A percentile compares a stretch with the other conserved stretches of the same genome.
Conservation (phyloP, 805 yeast species). For the Pichia paraexigua region DNA sequence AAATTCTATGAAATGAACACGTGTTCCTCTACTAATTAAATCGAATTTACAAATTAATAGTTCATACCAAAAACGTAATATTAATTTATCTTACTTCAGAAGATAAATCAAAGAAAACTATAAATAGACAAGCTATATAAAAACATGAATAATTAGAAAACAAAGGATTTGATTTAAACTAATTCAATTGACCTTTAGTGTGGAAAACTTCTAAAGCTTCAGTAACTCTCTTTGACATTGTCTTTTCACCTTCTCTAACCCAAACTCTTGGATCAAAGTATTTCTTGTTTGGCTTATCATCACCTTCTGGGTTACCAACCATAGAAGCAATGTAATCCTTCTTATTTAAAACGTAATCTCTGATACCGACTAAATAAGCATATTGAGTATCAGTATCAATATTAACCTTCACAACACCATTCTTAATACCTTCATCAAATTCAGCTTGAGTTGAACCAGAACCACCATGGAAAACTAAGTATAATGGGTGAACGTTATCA, state of each 20-base stretch:
- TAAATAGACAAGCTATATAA: background rate
- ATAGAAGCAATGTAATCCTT: slow-evolving; percentile 84
- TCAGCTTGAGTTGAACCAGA: slow-evolving; percentile 93
- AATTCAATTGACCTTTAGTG: slow-evolving; percentile 50
- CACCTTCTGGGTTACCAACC: slow-evolving; percentile 99
- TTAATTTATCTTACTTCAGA: background rate
- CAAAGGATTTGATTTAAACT: background rate
- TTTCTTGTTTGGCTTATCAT: slow-evolving; percentile 99
- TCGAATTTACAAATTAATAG: too few relatives aligned
- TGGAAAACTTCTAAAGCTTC: slow-evolving; percentile 84
- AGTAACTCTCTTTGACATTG: slow-evolving; percentile 81
- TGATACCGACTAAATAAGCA: slow-evolving; percentile 94
- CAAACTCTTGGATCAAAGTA: slow-evolving; percentile 99
- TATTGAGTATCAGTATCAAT: slow-evolving; percentile 98
- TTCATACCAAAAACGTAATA: background rate
- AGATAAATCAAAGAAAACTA: background rate
- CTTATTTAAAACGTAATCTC: slow-evolving; percentile 93
- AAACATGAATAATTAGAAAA: background rate
- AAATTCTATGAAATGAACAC: too few relatives aligned
- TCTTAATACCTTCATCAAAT: slow-evolving; percentile 80
- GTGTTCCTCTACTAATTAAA: too few relatives aligned
- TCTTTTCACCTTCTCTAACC: slow-evolving; percentile 99
- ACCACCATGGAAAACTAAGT: slow-evolving; percentile 99
- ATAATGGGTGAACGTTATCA: slow-evolving; percentile 59
- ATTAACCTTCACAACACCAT: slow-evolving; percentile 98